Percentiles rank a stretch among this genome's conserved stretches.
Conservation (phyloP, 164 flowering plant genomes). For the Chimonanthus praecox region DNA sequence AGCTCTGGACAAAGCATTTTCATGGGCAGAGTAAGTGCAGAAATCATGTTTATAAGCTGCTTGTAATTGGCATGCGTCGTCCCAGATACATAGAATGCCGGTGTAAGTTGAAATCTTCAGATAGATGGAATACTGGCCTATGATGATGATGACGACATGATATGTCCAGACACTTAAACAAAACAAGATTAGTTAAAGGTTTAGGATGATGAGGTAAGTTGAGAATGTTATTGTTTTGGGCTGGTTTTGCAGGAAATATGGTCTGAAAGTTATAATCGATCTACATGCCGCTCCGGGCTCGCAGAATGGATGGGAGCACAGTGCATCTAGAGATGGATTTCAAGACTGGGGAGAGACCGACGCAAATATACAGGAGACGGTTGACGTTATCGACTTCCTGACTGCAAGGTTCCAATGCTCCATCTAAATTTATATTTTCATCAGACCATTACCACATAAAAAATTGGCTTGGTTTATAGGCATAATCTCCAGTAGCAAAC, state of each 20-base stretch:
- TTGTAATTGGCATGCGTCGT: too few species aligned
- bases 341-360: conserved; percentile 58
- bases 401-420: conserved; percentile 37
- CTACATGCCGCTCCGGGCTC: conserved; percentile 71
- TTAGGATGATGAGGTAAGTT: not conserved
- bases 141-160: too few species aligned
- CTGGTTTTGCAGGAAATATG: conserved; percentile 23
- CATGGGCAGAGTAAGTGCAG: conserved; percentile 46
- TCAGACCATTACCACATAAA: too few species aligned
- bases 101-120: too few species aligned
- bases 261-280: conserved; percentile 44
- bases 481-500: too few species aligned
- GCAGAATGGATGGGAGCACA: conserved; percentile 63
- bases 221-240: not conserved
- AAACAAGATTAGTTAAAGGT: too few species aligned
- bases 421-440: too few species aligned
- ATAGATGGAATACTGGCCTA: too few species aligned
- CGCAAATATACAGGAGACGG: conserved; percentile 44
- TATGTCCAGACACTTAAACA: too few species aligned
- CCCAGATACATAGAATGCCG: too few species aligned
- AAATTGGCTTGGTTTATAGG: too few species aligned
- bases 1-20: conserved; percentile 47
- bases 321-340: conserved; percentile 53
- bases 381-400: conserved; percentile 56
- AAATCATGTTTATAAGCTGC: too few species aligned